Base-by-base conservation (phyloP, 805 yeast genomes). In the Saccharomycopsis olivae region DNA sequence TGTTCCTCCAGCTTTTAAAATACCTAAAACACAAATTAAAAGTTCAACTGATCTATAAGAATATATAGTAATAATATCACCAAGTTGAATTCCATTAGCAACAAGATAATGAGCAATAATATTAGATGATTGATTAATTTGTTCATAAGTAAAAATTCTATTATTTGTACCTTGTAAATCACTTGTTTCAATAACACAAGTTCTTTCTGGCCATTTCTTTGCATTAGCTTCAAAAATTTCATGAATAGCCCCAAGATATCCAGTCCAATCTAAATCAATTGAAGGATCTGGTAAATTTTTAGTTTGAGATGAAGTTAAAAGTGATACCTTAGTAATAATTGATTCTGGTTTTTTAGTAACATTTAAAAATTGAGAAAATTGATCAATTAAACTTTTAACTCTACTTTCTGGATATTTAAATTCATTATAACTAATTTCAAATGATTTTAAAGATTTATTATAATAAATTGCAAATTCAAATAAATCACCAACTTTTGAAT, bases 1-100 rank as follows among this genome's bases (percentile, higher is more conserved):
- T 0, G 98, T 89, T 14, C 95, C 97, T 51, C 99, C 99, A 1
- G 98, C 97, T 64, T 92, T 92, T 57, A 92, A 72, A 16, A 87
- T 95, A 60, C 97, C 99, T 83, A 92, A 79, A 14, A 92, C 96
- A 4, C 97, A 94, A 32, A 94, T 85, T 75, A 92, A 85, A 47
- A 92, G 67, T 57, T 92, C 99, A 5, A 92, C 98, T 52, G 96
- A 96, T 61, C 99, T 77, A 54, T 89, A 85, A 19, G 98, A 96
- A 57, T 92, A 92, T 51, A 94, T 88, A 94, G 88, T 88, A 14
- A 92, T 97, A 14, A 92, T 86, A 58, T 92, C 97, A 41, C 97
- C 98, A 53, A 82, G 69, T 48, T 73, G 66, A 52, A 92, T 80
- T 11, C 97, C 97, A 4, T 79, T 74, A 19, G 71, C 62, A 43